phyloP scores from a whole-genome alignment of 2,329 filamentous ascomycete species.

The Teratosphaeria zuluensis region DNA sequence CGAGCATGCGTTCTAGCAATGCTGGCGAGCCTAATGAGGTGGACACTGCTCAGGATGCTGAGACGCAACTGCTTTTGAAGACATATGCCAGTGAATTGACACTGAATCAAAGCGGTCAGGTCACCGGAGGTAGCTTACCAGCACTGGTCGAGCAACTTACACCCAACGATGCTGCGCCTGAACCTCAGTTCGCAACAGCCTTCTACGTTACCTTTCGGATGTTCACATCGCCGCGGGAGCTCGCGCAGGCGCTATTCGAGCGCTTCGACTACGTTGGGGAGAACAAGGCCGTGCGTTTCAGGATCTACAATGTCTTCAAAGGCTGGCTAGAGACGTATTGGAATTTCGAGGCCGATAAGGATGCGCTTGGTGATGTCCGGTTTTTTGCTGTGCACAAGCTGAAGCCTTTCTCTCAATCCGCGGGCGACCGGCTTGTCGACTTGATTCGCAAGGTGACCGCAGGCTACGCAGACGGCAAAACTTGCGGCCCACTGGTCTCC shows the following conservation, averaged over 20 bases:
- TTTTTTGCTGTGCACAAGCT: conserved; percentile 71
- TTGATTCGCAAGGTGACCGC: conserved; percentile 67
- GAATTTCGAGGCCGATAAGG: conserved; percentile 69
- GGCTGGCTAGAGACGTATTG: conserved; percentile 96
- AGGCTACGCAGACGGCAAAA: conserved; percentile 36
- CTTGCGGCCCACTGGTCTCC: conserved; percentile 52
- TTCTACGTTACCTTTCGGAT: conserved; percentile 95
- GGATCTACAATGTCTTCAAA: conserved; percentile 95
- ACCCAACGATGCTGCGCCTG: conserved; percentile 83
- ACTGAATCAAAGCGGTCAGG: conserved; percentile 86
- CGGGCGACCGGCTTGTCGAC: conserved; percentile 70
- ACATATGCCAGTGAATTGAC: conserved; percentile 87
- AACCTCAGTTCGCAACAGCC: conserved; percentile 81
- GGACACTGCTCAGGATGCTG: conserved; percentile 70
- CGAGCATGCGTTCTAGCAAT: conserved; percentile 53
- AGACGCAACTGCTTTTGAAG: conserved; percentile 77
- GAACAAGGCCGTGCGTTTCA: conserved; percentile 67
- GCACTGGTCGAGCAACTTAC: conserved; percentile 92
- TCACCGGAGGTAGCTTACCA: conserved; percentile 83
- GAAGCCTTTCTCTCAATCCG: conserved; percentile 57
- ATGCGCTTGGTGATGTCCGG: conserved; percentile 65
- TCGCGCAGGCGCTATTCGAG: conserved; percentile 75
- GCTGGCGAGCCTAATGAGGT: conserved; percentile 22
- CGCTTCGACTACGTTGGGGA: conserved; percentile 88
- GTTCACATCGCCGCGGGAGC: conserved; percentile 70